A percentile compares a stretch with the other conserved stretches of the same genome.
These are phyloP conservation scores for Boletellus ananas DNA, from an alignment of 768 basidiomycete genomes.

Conservation along the genomic window DNA sequence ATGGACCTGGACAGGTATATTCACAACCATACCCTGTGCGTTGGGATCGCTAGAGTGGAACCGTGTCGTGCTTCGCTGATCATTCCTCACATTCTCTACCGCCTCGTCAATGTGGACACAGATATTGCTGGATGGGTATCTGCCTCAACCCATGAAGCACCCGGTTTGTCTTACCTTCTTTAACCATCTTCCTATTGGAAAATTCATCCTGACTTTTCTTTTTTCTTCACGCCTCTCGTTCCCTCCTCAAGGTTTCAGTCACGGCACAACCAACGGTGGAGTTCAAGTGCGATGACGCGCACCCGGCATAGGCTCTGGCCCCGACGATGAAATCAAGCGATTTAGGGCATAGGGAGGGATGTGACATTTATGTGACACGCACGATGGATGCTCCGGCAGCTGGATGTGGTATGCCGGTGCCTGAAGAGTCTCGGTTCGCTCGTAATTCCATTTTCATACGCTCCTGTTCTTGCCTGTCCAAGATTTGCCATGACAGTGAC, in stretches of 20 bases:
- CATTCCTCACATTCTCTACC: neutral
- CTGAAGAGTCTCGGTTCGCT: too few species aligned
- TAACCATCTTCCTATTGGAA: neutral
- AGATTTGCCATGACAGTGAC: too few species aligned
- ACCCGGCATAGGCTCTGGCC: conserved; percentile 2
- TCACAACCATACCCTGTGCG: conserved; percentile 1
- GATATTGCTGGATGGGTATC: conserved; percentile 6
- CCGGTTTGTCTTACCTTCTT: conserved; percentile 7
- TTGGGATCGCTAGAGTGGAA: neutral
- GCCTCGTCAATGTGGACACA: neutral
- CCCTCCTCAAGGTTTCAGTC: conserved; percentile 14
- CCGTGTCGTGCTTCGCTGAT: neutral
- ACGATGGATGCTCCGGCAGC: too few species aligned
- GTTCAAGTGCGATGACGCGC: conserved; percentile 11
- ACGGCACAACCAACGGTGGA: conserved; percentile 15
- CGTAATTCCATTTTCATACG: too few species aligned
- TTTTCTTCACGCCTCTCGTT: neutral
- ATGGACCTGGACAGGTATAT: neutral
- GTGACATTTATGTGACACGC: too few species aligned
- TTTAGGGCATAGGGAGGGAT: too few species aligned
- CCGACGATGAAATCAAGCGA: neutral
- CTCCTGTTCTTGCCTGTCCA: too few species aligned
- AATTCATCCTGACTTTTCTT: neutral
- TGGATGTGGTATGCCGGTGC: too few species aligned
- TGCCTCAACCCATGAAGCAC: neutral